A percentile compares a stretch with the other conserved stretches of the same genome.
Evolutionary conservation across 768 basidiomycete species (phyloP).

Genomic region (Panaeolus papilionaceus): DNA sequence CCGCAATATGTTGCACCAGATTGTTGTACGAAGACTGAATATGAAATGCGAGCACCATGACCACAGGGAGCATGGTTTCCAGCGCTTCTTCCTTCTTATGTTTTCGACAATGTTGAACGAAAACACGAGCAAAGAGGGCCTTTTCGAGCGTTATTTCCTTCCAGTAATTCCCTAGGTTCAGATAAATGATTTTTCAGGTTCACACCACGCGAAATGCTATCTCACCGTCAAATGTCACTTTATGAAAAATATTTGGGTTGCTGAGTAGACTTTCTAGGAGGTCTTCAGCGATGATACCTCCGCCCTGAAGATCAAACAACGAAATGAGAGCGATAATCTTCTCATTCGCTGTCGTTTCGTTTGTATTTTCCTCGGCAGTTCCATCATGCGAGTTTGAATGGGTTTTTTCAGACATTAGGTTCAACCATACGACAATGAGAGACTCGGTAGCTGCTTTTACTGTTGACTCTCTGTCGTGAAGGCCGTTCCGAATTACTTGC

Average conservation of each 20-base stretch:
- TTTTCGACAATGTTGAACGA: conserved; percentile 75
- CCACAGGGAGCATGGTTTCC: conserved; percentile 79
- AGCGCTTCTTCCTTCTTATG: conserved; percentile 63
- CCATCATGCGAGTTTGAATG: conserved; percentile 35
- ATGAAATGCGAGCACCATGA: conserved; percentile 78
- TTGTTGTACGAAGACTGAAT: conserved; percentile 77
- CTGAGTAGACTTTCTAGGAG: conserved; percentile 53
- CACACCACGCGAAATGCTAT: not conserved
- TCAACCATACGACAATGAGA: conserved; percentile 80
- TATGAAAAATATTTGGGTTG: conserved; percentile 66
- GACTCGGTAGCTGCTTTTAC: conserved; percentile 77
- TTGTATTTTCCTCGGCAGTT: conserved; percentile 29
- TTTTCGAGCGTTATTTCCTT: conserved; percentile 69
- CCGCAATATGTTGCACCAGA: conserved; percentile 33
- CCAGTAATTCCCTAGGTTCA: conserved; percentile 73
- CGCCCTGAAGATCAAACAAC: conserved; percentile 58
- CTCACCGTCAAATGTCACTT: conserved; percentile 73
- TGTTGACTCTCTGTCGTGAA: conserved; percentile 81
- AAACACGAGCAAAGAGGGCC: conserved; percentile 84
- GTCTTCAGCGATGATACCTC: conserved; percentile 71
- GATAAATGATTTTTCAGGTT: not conserved
- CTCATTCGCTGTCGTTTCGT: conserved; percentile 30
- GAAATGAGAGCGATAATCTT: conserved; percentile 45
- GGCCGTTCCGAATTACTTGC: conserved; percentile 77
- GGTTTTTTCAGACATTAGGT: conserved; percentile 51